These are phyloP conservation scores for Phytopythium kandeliae DNA, from an alignment of 352 stramenopile genomes.

Conservation along the genomic window DNA sequence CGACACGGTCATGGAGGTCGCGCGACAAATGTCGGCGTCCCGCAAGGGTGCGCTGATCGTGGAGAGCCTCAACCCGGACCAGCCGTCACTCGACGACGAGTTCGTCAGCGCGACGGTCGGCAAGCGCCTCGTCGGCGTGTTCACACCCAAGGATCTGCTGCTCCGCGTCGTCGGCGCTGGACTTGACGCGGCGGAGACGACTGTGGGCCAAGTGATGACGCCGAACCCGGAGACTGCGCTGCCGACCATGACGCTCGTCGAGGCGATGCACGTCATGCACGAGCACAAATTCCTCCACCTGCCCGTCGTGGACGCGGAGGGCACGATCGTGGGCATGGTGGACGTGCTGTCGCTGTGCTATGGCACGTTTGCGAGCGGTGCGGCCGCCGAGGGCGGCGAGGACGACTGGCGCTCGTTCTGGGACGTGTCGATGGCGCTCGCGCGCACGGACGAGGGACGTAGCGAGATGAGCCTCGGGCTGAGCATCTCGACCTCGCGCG, in stretches of 20 bases:
- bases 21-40: constrained; percentile 77
- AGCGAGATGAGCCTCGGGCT: constrained; percentile 62
- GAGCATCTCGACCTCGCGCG: constrained; percentile 50
- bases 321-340: constrained; percentile 78
- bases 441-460: constrained; percentile 63
- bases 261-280: constrained; percentile 97
- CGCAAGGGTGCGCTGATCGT: constrained; percentile 82
- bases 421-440: constrained; percentile 82
- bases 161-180: constrained; percentile 91
- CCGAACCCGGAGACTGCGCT: constrained; percentile 92
- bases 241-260: constrained; percentile 91
- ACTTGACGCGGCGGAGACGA: constrained; percentile 85
- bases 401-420: constrained; percentile 86
- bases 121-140: constrained; percentile 92
- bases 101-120: constrained; percentile 22
- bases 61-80: constrained; percentile 49
- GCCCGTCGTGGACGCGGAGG: constrained; percentile 84
- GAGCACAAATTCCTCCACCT: constrained; percentile 97
- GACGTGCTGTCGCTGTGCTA: constrained; percentile 88
- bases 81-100: constrained; percentile 23
- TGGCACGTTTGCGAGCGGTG: constrained; percentile 76
- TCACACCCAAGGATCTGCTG: constrained; percentile 98
- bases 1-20: constrained; percentile 83
- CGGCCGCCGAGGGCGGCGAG: constrained; percentile 41
- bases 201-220: constrained; percentile 95